Conservation (phyloP, 805 yeast species). For the baker's yeast (Saccharomyces cerevisiae) region DNA sequence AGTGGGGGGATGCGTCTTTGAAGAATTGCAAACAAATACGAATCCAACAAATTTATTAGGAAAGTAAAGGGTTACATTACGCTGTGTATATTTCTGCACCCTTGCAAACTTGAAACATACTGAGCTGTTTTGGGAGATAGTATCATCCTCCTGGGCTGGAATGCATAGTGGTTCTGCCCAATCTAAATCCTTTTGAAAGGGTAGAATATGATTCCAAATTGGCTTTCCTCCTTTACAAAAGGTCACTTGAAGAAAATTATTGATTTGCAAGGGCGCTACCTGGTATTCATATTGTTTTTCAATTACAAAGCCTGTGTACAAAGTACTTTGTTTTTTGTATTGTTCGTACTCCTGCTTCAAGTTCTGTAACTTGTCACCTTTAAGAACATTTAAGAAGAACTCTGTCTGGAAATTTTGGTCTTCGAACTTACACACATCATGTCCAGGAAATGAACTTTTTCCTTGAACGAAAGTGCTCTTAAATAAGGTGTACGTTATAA, state of each 20-base stretch:
- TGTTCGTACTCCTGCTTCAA: constrained; percentile 14
- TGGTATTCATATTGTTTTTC: constrained; percentile 41
- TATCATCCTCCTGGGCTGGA: constrained; percentile 10
- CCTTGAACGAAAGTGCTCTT: neutral
- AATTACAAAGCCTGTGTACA: constrained; percentile 49
- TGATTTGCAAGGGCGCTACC: constrained; percentile 31
- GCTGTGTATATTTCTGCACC: constrained; percentile 42
- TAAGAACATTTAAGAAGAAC: neutral
- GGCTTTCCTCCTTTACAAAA: constrained; percentile 47
- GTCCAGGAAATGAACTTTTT: neutral
- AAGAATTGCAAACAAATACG: constrained; percentile 42
- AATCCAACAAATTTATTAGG: constrained; percentile 62
- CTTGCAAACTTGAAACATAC: constrained; percentile 53
- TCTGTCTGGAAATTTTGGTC: neutral
- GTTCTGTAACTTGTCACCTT: constrained; percentile 10
- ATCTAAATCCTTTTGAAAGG: constrained; percentile 34
- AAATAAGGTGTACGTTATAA: neutral
- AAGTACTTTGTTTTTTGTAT: constrained; percentile 14
- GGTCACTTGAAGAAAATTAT: constrained; percentile 38
- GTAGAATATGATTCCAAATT: constrained; percentile 35
- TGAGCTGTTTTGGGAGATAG: constrained; percentile 16
- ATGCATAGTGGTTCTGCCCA: constrained; percentile 46
- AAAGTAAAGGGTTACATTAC: constrained; percentile 39
- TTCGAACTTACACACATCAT: neutral
- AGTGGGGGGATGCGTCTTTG: neutral